Conservation (phyloP, 2,329 filamentous ascomycete genomes). For the Penicillium digitatum region DNA sequence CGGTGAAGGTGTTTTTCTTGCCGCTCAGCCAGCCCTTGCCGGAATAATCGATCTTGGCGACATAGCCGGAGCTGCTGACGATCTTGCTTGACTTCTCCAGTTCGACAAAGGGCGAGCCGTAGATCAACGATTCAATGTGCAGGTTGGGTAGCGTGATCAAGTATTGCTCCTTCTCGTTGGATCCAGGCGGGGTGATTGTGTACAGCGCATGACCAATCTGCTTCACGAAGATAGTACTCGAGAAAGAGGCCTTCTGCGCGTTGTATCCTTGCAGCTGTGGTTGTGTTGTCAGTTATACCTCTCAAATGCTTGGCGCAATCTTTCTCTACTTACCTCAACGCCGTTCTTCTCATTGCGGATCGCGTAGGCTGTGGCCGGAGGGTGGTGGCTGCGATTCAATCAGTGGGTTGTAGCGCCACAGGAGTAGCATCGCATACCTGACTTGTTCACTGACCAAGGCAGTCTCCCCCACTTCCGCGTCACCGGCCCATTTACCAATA, state of each 20-base stretch:
- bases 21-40: constrained; percentile 93
- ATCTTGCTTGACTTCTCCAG: constrained; percentile 83
- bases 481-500: constrained; percentile 82
- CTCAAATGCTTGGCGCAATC: not conserved
- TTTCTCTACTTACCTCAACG: constrained; percentile 50
- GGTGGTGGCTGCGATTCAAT: constrained; percentile 65
- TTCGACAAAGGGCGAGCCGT: constrained; percentile 74
- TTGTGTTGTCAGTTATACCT: not conserved
- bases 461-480: constrained; percentile 65
- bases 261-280: constrained; percentile 72
- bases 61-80: constrained; percentile 78
- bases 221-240: constrained; percentile 89
- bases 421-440: constrained; percentile 45
- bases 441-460: constrained; percentile 92
- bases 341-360: constrained; percentile 84
- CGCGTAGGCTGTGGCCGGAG: constrained; percentile 88
- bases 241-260: constrained; percentile 92
- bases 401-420: not conserved
- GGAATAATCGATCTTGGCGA: constrained; percentile 85
- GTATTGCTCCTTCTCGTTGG: constrained; percentile 63
- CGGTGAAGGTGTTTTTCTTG: constrained; percentile 88
- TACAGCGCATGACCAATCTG: constrained; percentile 86
- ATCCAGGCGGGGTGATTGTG: constrained; percentile 59
- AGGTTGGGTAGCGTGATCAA: constrained; percentile 86
- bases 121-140: constrained; percentile 88